Evolutionary conservation across 2,329 filamentous ascomycete species (phyloP).

Genomic region (Annulohypoxylon truncatum): DNA sequence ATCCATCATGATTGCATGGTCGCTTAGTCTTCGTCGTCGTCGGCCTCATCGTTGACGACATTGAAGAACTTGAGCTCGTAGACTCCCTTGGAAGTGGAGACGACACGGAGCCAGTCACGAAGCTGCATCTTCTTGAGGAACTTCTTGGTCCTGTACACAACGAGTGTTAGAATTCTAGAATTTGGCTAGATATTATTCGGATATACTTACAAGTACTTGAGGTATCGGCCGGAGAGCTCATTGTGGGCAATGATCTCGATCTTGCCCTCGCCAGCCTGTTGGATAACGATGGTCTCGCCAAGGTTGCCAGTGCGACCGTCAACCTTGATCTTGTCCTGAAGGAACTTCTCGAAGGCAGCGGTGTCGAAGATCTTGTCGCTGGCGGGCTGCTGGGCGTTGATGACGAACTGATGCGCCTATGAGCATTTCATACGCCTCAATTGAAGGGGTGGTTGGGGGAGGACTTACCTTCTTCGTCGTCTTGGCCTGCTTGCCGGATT

Average conservation of each 20-base stretch:
- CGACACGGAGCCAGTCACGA: constrained; percentile 99
- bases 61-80: constrained; percentile 99
- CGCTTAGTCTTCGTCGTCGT: constrained; percentile 97
- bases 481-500: constrained; percentile 76
- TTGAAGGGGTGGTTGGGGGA: background rate
- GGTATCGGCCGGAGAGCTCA: constrained; percentile 97
- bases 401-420: constrained; percentile 79
- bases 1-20: constrained; percentile 24
- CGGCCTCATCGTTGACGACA: constrained; percentile 97
- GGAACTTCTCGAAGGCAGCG: constrained; percentile 99
- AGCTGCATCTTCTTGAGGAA: constrained; percentile 99
- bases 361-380: constrained; percentile 99
- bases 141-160: constrained; percentile 88
- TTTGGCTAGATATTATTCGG: background rate
- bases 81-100: constrained; percentile 96
- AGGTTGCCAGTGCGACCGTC: constrained; percentile 98
- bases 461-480: constrained; percentile 82
- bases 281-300: constrained; percentile 90
- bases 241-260: constrained; percentile 98
- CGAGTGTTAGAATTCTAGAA: constrained; percentile 1
- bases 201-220: constrained; percentile 94
- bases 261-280: constrained; percentile 94
- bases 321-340: constrained; percentile 99
- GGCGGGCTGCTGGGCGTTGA: constrained; percentile 98
- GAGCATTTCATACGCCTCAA: background rate